A percentile compares a stretch with the other conserved stretches of the same genome.
phyloP scores from a whole-genome alignment of 1,284 basidiomycete genomes.

The Pyrrhoderma lamaoense region DNA sequence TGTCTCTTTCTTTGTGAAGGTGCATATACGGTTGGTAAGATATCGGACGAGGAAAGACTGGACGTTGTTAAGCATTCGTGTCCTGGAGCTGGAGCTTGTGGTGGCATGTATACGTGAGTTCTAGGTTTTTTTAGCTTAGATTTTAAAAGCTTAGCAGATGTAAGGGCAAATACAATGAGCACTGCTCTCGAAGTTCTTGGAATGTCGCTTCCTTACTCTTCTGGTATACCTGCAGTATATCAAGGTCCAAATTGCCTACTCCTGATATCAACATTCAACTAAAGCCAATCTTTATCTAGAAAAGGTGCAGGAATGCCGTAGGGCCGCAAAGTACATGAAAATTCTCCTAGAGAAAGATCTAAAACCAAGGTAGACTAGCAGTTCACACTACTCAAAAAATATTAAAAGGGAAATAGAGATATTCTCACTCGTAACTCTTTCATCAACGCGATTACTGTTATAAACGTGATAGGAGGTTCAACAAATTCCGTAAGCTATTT shows the following conservation, averaged over 20 bases:
- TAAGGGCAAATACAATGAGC: conserved; percentile 84
- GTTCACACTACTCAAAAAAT: neutral
- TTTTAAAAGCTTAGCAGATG: neutral
- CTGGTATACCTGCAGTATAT: conserved; percentile 76
- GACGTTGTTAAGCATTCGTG: conserved; percentile 80
- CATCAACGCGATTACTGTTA: conserved; percentile 83
- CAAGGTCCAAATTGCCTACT: conserved; percentile 38
- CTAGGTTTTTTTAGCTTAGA: neutral
- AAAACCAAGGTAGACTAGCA: conserved; percentile 58
- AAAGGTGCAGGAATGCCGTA: conserved; percentile 81
- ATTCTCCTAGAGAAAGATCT: conserved; percentile 79
- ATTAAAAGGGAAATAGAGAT: conserved; percentile 42
- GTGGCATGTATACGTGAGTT: conserved; percentile 76
- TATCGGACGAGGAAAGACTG: conserved; percentile 68
- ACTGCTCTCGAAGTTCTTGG: conserved; percentile 86
- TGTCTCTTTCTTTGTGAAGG: conserved; percentile 32
- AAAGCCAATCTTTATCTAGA: conserved; percentile 33
- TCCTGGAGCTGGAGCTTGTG: conserved; percentile 71
- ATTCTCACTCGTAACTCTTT: conserved; percentile 89
- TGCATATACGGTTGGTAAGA: conserved; percentile 66
- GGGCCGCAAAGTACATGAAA: conserved; percentile 77
- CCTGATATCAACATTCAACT: neutral
- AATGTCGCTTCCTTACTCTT: conserved; percentile 86
- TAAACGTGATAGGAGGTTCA: conserved; percentile 83
- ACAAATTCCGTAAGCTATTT: conserved; percentile 72